Evolutionary conservation across 1,139 yeast genomes (phyloP).

Genomic region (Pichia kudriavzevii): DNA sequence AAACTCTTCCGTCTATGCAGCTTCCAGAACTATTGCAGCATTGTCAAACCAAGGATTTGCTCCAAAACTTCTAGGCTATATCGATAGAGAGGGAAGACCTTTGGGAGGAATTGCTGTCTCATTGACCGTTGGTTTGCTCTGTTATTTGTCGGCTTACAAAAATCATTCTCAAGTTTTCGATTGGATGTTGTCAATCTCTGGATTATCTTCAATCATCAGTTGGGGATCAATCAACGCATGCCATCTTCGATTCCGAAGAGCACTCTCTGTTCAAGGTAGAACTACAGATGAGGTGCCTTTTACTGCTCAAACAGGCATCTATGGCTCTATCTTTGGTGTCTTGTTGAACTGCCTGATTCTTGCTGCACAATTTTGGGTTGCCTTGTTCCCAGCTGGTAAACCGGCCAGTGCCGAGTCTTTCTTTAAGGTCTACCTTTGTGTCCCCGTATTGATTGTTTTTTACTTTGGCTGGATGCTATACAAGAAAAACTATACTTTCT

Average conservation of each 20-base stretch:
- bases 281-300: conserved; percentile 55
- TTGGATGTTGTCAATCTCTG: conserved; percentile 5
- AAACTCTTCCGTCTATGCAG: conserved; percentile 65
- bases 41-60: conserved; percentile 71
- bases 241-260: conserved; percentile 67
- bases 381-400: conserved; percentile 51
- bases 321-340: conserved; percentile 60
- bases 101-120: conserved; percentile 50
- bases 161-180: conserved; percentile 34
- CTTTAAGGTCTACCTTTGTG: conserved; percentile 50
- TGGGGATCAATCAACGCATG: conserved; percentile 68
- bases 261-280: conserved; percentile 56
- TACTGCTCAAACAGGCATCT: conserved; percentile 52
- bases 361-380: conserved; percentile 60
- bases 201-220: conserved; percentile 41
- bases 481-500: conserved; percentile 23
- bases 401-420: conserved; percentile 35
- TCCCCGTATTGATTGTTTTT: conserved; percentile 45
- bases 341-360: conserved; percentile 50
- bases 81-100: conserved; percentile 65
- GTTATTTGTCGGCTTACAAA: conserved; percentile 56
- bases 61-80: conserved; percentile 58
- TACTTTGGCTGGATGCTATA: conserved; percentile 35
- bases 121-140: conserved; percentile 51
- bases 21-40: conserved; percentile 70